Conservation (phyloP, 305 asterid genomes). For the Plantago rigida region DNA sequence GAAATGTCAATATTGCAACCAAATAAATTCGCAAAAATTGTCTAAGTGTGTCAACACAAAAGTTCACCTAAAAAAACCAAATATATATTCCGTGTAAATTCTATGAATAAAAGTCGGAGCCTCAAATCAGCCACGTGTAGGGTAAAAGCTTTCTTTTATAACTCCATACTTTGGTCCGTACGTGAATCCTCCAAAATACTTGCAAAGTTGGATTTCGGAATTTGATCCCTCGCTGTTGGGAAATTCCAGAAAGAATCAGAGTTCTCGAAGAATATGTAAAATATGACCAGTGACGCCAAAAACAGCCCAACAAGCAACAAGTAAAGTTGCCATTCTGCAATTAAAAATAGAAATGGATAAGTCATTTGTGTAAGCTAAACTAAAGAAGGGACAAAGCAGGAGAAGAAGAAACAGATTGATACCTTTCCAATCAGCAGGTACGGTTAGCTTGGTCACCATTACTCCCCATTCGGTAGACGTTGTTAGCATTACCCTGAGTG, state of each 20-base stretch:
- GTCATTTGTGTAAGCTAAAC: conserved; percentile 7
- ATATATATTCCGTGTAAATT: no score
- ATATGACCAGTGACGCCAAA: conserved; percentile 61
- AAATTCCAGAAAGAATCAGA: conserved; percentile 92
- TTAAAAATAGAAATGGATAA: conserved; percentile 7
- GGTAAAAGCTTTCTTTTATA: no score
- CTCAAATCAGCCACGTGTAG: no score
- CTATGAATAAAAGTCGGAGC: no score
- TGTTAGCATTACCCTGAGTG: conserved; percentile 68
- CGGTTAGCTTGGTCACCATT: conserved; percentile 67
- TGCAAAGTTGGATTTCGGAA: conserved; percentile 40
- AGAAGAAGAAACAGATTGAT: conserved; percentile 7
- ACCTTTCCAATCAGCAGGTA: conserved; percentile 96
- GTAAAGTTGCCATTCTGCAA: conserved; percentile 92
- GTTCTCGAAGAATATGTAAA: conserved; percentile 70
- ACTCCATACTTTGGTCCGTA: conserved; percentile 32
- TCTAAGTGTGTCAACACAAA: no score
- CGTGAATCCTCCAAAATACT: conserved; percentile 40
- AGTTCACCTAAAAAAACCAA: no score
- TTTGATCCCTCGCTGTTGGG: conserved; percentile 38
- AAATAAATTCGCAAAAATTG: no score
- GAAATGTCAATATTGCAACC: no score
- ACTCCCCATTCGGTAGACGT: conserved; percentile 81
- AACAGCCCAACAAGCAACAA: conserved; percentile 68
- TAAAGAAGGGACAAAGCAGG: background rate